These are phyloP conservation scores for Kwoniella shandongensis DNA, from an alignment of 768 basidiomycete species.

Conservation along the genomic window DNA sequence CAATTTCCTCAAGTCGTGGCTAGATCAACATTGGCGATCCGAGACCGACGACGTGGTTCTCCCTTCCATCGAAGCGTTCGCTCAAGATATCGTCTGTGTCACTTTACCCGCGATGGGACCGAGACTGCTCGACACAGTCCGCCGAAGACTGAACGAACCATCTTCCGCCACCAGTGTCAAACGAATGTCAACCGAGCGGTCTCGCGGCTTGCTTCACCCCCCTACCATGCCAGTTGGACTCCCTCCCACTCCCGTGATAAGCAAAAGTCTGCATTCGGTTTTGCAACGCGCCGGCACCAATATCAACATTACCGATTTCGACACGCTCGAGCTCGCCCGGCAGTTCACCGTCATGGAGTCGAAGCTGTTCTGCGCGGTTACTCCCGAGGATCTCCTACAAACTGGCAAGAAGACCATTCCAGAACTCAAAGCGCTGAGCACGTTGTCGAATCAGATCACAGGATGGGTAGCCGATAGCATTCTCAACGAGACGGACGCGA, in stretches of 20 bases:
- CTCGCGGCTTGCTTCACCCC: slow-evolving; percentile 14
- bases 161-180: slow-evolving; percentile 16
- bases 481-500: slow-evolving; percentile 79
- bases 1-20: slow-evolving; percentile 91
- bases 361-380: slow-evolving; percentile 78
- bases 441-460: slow-evolving; percentile 86
- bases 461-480: slow-evolving; percentile 88
- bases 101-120: slow-evolving; percentile 52
- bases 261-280: slow-evolving; percentile 68
- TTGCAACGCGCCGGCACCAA: slow-evolving; percentile 62
- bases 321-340: slow-evolving; percentile 83
- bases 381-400: slow-evolving; percentile 83
- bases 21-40: slow-evolving; percentile 86
- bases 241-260: slow-evolving; percentile 83
- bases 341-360: slow-evolving; percentile 95
- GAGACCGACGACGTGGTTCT: slow-evolving; percentile 67
- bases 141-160: slow-evolving; percentile 18
- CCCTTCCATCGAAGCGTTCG: slow-evolving; percentile 49
- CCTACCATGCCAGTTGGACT: slow-evolving; percentile 55
- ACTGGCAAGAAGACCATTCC: slow-evolving; percentile 68
- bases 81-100: slow-evolving; percentile 38
- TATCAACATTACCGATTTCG: slow-evolving; percentile 83
- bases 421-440: slow-evolving; percentile 76
- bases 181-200: slow-evolving; percentile 2
- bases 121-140: slow-evolving; percentile 51